A percentile compares a stretch with the other conserved stretches of the same genome.
Evolutionary conservation across 192 early-diverging fungal genomes (phyloP).

Genomic region (Thamnidium elegans): DNA sequence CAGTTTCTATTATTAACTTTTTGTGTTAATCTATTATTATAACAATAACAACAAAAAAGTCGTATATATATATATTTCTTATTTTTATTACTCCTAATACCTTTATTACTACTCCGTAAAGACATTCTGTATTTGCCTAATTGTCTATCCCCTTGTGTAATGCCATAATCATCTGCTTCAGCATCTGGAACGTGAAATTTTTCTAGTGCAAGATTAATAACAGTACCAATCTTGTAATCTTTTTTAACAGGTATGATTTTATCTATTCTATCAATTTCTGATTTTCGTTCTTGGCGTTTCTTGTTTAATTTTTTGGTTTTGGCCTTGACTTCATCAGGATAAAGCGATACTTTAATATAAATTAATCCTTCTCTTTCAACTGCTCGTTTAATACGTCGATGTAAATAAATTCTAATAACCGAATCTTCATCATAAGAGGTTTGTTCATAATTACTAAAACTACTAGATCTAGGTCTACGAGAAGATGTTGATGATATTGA

Average conservation of each 20-base stretch:
- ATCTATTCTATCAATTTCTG: slow-evolving; percentile 28
- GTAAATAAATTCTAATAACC: slow-evolving; percentile 44
- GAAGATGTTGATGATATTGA: background rate
- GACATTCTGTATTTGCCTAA: slow-evolving; percentile 16
- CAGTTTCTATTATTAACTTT: background rate
- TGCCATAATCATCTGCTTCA: slow-evolving; percentile 14
- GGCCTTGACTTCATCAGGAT: slow-evolving; percentile 15
- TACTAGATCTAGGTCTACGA: slow-evolving; percentile 17
- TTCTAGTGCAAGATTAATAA: slow-evolving; percentile 44
- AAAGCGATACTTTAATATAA: slow-evolving; percentile 37
- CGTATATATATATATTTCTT: slow-evolving; percentile 4
- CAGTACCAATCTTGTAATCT: slow-evolving; percentile 39
- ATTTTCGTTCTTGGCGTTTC: background rate
- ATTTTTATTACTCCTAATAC: background rate
- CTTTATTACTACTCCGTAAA: slow-evolving; percentile 2
- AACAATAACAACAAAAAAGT: background rate
- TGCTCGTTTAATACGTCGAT: slow-evolving; percentile 39
- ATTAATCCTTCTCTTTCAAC: slow-evolving; percentile 25
- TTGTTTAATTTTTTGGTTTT: slow-evolving; percentile 4
- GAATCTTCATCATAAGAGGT: slow-evolving; percentile 31
- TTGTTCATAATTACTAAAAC: slow-evolving; percentile 19
- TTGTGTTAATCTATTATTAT: background rate
- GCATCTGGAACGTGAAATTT: slow-evolving; percentile 44
- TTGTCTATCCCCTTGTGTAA: slow-evolving; percentile 1
- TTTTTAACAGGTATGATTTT: slow-evolving; percentile 42